phyloP scores from a whole-genome alignment of 371 early-diverging fungal genomes.

The Mucor sp. region DNA sequence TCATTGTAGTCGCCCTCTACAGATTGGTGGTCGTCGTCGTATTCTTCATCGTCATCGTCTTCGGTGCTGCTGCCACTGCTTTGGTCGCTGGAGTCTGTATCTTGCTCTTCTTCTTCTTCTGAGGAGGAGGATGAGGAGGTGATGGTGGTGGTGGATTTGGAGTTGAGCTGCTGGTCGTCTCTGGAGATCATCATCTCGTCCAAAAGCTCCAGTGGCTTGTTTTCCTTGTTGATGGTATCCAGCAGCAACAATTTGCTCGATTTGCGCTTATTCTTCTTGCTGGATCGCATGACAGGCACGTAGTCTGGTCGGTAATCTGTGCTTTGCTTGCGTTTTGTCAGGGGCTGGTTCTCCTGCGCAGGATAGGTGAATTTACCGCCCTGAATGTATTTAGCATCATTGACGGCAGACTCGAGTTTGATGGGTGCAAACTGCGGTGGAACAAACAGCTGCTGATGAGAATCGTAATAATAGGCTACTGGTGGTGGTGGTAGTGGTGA shows the following conservation, averaged over 20 bases:
- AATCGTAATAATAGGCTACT: not conserved
- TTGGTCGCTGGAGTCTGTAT: not conserved
- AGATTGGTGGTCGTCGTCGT: not conserved
- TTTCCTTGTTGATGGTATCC: constrained; percentile 6
- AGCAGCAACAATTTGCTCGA: not conserved
- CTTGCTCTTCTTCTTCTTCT: not conserved
- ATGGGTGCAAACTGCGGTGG: constrained; percentile 58
- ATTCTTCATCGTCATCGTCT: not conserved
- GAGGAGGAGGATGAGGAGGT: not conserved
- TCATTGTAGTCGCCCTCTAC: not conserved
- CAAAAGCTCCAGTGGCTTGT: constrained; percentile 1
- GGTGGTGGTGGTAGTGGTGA: not conserved
- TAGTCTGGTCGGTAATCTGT: constrained; percentile 47
- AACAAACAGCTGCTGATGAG: constrained; percentile 8
- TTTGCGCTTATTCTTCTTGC: constrained; percentile 16
- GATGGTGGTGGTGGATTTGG: not conserved
- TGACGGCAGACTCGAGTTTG: constrained; percentile 29
- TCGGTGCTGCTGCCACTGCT: not conserved
- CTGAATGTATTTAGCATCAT: constrained; percentile 47
- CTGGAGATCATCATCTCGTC: not conserved
- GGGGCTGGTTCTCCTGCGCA: not conserved
- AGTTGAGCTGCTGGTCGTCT: not conserved
- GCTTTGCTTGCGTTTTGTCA: constrained; percentile 14
- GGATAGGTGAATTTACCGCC: constrained; percentile 52
- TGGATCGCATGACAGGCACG: constrained; percentile 23